These are phyloP conservation scores for Vanilla planifolia DNA, from an alignment of 106 monocot species.

Conservation along the genomic window DNA sequence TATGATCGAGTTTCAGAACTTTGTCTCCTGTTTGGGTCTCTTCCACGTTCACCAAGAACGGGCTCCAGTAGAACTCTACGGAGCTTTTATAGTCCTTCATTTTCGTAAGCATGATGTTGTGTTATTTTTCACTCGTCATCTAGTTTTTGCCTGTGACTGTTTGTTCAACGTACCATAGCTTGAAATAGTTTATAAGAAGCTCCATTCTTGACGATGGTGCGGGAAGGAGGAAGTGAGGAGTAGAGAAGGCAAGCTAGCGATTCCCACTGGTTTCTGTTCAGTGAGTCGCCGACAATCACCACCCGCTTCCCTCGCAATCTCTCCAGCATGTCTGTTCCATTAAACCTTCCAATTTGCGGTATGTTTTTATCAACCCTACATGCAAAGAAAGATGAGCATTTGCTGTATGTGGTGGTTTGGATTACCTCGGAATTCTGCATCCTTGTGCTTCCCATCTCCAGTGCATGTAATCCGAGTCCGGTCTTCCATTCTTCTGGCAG, in stretches of 20 bases:
- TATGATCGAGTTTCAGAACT: conserved; percentile 32
- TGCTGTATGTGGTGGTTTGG: neutral
- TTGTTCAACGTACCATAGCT: conserved; percentile 15
- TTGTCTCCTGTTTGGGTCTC: conserved; percentile 9
- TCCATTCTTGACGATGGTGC: conserved; percentile 2
- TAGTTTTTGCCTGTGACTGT: neutral
- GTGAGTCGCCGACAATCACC: conserved; percentile 56
- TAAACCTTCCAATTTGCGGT: conserved; percentile 18
- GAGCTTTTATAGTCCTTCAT: conserved; percentile 37
- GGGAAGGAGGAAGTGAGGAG: conserved; percentile 15
- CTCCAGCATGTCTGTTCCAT: conserved; percentile 38
- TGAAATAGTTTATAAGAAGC: conserved; percentile 11
- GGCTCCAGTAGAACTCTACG: conserved; percentile 54
- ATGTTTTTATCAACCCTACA: neutral
- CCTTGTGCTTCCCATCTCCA: conserved; percentile 40
- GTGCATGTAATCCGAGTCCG: conserved; percentile 30
- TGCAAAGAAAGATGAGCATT: neutral
- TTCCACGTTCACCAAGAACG: conserved; percentile 36
- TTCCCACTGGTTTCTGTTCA: conserved; percentile 74
- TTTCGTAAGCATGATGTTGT: neutral
- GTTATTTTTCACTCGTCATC: neutral
- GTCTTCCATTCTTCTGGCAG: conserved; percentile 34
- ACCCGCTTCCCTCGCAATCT: conserved; percentile 43
- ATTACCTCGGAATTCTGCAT: conserved; percentile 32
- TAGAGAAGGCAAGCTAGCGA: conserved; percentile 54